Evolutionary conservation across 768 basidiomycete genomes (phyloP).

Genomic region (Saitozyma sp.): DNA sequence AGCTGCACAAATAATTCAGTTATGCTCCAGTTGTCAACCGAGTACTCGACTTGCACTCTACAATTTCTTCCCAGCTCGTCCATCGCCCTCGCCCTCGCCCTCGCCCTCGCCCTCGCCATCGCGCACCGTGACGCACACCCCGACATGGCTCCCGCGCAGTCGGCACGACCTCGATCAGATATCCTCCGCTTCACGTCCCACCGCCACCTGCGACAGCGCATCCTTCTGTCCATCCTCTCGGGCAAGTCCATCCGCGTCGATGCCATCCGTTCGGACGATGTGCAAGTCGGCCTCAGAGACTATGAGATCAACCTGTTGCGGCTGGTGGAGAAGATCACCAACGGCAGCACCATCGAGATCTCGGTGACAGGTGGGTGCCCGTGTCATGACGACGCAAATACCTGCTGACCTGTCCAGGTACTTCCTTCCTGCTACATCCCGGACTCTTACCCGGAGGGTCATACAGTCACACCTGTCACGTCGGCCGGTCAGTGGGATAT

Average conservation of each 20-base stretch:
- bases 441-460: conserved; percentile 84
- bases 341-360: conserved; percentile 93
- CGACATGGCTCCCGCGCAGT: no score
- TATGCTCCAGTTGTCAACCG: no score
- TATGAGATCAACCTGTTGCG: conserved; percentile 89
- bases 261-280: conserved; percentile 84
- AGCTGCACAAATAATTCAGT: no score
- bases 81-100: no score
- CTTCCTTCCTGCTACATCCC: conserved; percentile 85
- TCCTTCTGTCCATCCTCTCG: conserved; percentile 85
- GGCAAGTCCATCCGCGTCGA: conserved; percentile 81
- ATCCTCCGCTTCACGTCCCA: conserved; percentile 62
- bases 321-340: conserved; percentile 83
- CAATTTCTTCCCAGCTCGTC: no score
- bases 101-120: no score
- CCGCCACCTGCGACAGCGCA: conserved; percentile 74
- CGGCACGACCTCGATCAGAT: conserved; percentile 9
- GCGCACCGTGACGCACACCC: no score
- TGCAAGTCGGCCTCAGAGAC: conserved; percentile 91
- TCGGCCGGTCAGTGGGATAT: conserved; percentile 87
- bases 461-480: conserved; percentile 80
- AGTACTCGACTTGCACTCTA: no score
- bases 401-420: conserved; percentile 61
- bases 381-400: conserved; percentile 54
- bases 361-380: conserved; percentile 68